Conservation (phyloP, 306 rosid genomes). For the Cucumis hystrix region DNA sequence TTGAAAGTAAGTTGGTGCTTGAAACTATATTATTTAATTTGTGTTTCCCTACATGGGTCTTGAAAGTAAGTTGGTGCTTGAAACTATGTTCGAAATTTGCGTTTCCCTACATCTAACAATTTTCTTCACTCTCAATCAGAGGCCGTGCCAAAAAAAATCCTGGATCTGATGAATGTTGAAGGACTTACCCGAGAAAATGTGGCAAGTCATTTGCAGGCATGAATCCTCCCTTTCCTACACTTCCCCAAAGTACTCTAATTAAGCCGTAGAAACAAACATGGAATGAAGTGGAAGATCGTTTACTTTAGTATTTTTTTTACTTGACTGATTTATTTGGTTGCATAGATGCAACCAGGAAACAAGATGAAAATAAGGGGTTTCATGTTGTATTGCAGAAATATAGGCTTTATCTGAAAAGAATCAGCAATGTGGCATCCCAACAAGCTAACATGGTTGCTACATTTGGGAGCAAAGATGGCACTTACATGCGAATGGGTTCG, state of each 20-base stretch:
- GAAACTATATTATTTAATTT: neutral
- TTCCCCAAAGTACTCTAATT: neutral
- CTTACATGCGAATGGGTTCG: conserved; percentile 31
- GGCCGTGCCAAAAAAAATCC: conserved; percentile 79
- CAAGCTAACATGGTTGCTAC: conserved; percentile 29
- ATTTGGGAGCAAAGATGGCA: conserved; percentile 26
- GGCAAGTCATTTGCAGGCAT: conserved; percentile 88
- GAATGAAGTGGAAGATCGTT: neutral
- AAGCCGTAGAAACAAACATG: neutral
- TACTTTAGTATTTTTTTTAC: neutral
- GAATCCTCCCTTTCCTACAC: neutral
- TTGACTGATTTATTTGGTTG: neutral
- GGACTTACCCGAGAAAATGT: conserved; percentile 86
- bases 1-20: conserved; percentile 46
- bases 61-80: conserved; percentile 43
- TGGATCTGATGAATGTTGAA: conserved; percentile 75
- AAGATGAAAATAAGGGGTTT: neutral
- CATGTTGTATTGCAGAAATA: conserved; percentile 43
- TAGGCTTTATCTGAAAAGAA: conserved; percentile 40
- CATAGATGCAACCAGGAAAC: neutral
- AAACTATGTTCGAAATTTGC: neutral
- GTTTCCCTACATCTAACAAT: neutral
- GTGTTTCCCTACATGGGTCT: conserved; percentile 17
- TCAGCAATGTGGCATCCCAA: conserved; percentile 20
- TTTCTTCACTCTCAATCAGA: conserved; percentile 29